These are phyloP conservation scores for Isatis lusitanica DNA, from an alignment of 441 rosid genomes.

Conservation along the genomic window DNA sequence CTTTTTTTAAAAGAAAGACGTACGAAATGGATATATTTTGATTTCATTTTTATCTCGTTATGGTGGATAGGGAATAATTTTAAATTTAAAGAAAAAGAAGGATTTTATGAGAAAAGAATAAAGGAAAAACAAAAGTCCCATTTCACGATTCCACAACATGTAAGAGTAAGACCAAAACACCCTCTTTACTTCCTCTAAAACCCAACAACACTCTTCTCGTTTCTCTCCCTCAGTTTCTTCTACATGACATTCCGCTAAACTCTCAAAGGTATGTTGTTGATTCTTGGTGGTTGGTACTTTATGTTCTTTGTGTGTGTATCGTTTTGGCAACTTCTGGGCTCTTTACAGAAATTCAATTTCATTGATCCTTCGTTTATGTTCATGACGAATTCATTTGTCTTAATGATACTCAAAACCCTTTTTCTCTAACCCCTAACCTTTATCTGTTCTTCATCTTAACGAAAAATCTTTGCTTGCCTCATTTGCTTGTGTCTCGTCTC, in stretches of 20 bases:
- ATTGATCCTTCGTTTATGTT: neutral
- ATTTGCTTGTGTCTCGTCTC: neutral
- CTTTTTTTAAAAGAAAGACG: too few species aligned
- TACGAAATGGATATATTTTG: too few species aligned
- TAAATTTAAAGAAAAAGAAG: neutral
- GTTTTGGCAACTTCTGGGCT: neutral
- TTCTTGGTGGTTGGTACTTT: neutral
- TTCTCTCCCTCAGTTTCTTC: neutral
- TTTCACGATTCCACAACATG: neutral
- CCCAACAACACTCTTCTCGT: slow-evolving; percentile 9
- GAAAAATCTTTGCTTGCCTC: slow-evolving; percentile 6
- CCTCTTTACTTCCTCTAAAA: slow-evolving; percentile 24
- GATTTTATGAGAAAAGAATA: neutral
- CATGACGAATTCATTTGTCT: slow-evolving; percentile 18
- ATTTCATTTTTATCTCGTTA: neutral
- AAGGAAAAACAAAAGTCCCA: neutral
- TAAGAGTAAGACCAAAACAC: slow-evolving; percentile 23
- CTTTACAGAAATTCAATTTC: neutral
- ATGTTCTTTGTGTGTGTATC: neutral
- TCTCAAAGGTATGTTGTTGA: slow-evolving; percentile 10
- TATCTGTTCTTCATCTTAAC: neutral
- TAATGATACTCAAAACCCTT: neutral
- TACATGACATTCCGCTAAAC: slow-evolving; percentile 1
- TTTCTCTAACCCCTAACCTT: neutral
- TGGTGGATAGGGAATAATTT: neutral